These are phyloP conservation scores for Schwanniomyces sp. DNA, from an alignment of 805 yeast species.

Conservation along the genomic window DNA sequence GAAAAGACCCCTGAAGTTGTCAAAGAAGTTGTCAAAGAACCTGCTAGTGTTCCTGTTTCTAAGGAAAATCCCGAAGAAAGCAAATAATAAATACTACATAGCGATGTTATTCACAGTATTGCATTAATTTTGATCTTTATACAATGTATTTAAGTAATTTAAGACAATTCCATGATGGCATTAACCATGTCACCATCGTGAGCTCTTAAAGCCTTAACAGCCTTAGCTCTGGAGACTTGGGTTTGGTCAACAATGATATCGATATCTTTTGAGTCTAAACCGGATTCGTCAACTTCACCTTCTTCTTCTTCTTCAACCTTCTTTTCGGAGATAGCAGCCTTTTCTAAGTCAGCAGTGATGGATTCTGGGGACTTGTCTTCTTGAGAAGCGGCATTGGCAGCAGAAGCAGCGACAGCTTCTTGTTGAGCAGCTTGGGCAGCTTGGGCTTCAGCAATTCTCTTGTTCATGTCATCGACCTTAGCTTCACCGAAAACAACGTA, in stretches of 20 bases:
- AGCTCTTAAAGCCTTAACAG: conserved; percentile 83
- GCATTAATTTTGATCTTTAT: neutral
- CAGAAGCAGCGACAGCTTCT: conserved; percentile 46
- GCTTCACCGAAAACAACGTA: conserved; percentile 98
- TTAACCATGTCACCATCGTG: conserved; percentile 94
- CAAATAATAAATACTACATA: neutral
- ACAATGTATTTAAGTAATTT: conserved; percentile 7
- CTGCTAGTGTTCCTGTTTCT: neutral
- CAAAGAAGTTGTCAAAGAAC: neutral
- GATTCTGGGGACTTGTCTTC: conserved; percentile 69
- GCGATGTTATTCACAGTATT: neutral
- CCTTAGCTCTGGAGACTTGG: conserved; percentile 83
- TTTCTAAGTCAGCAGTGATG: conserved; percentile 80
- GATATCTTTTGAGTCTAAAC: conserved; percentile 78
- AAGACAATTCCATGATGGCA: conserved; percentile 83
- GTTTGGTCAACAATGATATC: conserved; percentile 90
- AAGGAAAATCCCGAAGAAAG: neutral
- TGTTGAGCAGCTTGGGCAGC: conserved; percentile 66
- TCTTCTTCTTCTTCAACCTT: conserved; percentile 55
- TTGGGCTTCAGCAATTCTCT: conserved; percentile 81
- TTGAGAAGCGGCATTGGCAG: conserved; percentile 30
- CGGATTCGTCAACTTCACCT: conserved; percentile 80
- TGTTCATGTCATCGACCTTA: conserved; percentile 89
- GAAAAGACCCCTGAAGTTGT: neutral
- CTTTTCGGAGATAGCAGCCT: conserved; percentile 52